Conservation (phyloP, 495 filamentous ascomycete species). For the Aspergillus funiculosus region DNA sequence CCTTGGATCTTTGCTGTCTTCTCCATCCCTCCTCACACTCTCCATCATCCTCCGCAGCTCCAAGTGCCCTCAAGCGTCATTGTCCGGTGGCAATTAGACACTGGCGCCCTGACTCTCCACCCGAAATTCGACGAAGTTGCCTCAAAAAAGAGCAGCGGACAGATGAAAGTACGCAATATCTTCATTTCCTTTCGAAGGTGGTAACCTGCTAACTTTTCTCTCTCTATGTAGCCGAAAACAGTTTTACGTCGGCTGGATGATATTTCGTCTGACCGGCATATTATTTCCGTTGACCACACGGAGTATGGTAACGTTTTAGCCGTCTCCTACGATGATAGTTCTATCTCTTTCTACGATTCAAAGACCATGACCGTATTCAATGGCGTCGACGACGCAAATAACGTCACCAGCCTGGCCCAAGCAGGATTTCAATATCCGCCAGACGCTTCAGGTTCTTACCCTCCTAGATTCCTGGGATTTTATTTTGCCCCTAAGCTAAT, state of each 20-base stretch:
- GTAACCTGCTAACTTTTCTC: slow-evolving; percentile 1
- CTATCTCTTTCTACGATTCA: slow-evolving; percentile 70
- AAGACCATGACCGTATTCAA: slow-evolving; percentile 60
- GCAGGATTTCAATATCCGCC: slow-evolving; percentile 63
- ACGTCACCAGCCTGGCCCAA: slow-evolving; percentile 62
- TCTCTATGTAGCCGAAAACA: slow-evolving; percentile 48
- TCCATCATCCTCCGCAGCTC: slow-evolving; percentile 47
- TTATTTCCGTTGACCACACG: slow-evolving; percentile 60
- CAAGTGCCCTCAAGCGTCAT: slow-evolving; percentile 62
- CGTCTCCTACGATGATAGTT: slow-evolving; percentile 68
- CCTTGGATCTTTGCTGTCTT: slow-evolving; percentile 67
- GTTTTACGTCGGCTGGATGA: slow-evolving; percentile 63
- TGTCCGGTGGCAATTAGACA: slow-evolving; percentile 70
- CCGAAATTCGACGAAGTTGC: slow-evolving; percentile 68
- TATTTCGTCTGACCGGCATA: slow-evolving; percentile 56
- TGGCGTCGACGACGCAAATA: slow-evolving; percentile 54
- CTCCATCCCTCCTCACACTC: slow-evolving; percentile 49
- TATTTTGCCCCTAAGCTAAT: slow-evolving; percentile 3
- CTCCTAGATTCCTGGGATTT: not conserved
- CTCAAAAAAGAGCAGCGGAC: slow-evolving; percentile 53
- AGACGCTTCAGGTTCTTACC: slow-evolving; percentile 25
- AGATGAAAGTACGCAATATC: slow-evolving; percentile 30
- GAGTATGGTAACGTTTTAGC: slow-evolving; percentile 63
- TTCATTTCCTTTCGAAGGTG: not conserved
- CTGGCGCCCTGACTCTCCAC: slow-evolving; percentile 55